Evolutionary conservation across 306 rosid species (phyloP).

Genomic region (Vicia faba): DNA sequence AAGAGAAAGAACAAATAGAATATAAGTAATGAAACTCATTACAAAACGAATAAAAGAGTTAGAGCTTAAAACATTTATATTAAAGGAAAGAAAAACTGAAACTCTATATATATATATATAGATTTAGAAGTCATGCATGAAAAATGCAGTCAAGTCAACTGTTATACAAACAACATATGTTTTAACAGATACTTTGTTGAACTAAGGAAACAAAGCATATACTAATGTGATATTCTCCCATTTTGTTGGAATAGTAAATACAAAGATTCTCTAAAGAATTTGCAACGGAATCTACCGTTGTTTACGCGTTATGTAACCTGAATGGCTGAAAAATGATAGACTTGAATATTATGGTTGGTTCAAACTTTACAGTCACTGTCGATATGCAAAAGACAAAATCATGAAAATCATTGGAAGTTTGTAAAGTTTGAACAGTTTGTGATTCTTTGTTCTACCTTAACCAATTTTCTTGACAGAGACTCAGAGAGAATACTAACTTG

Average conservation of each 20-base stretch:
- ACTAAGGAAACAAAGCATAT: neutral
- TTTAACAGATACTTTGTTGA: neutral
- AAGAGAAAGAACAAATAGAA: neutral
- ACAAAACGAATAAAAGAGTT: neutral
- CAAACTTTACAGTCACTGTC: slow-evolving; percentile 1
- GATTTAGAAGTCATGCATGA: neutral
- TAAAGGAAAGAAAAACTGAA: neutral
- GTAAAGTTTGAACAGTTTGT: neutral
- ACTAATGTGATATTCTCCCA: neutral
- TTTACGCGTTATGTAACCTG: neutral
- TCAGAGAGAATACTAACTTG: neutral
- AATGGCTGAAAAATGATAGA: neutral
- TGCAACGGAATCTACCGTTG: neutral
- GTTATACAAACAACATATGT: neutral
- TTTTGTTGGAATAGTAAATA: slow-evolving; percentile 12
- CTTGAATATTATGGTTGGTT: slow-evolving; percentile 19
- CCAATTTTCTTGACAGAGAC: neutral
- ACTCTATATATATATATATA: neutral
- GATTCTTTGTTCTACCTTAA: neutral
- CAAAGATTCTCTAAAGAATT: neutral
- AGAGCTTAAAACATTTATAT: neutral
- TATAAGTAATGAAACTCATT: neutral
- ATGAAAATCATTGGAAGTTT: neutral
- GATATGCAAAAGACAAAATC: neutral
- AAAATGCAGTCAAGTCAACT: slow-evolving; percentile 5